Evolutionary conservation across 2,329 filamentous ascomycete genomes (phyloP).

Genomic region (Harringtonia aguacate): DNA sequence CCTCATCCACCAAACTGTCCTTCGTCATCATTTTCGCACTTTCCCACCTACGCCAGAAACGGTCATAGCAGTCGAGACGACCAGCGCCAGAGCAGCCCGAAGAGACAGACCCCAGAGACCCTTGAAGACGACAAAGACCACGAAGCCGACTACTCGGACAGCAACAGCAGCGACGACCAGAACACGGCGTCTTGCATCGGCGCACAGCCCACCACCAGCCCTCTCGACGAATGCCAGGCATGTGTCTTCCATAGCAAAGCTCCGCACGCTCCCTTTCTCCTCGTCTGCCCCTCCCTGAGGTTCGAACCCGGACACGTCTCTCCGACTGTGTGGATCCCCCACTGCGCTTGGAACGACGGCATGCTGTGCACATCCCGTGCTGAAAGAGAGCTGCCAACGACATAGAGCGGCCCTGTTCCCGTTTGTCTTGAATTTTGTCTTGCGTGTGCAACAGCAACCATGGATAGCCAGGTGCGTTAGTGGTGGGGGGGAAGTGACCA

Average conservation of each 20-base stretch:
- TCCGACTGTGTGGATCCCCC: background rate
- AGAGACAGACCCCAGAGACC: too few species aligned
- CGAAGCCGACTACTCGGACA: too few species aligned
- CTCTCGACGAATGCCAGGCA: slow-evolving; percentile 5
- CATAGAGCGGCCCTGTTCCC: slow-evolving; percentile 7
- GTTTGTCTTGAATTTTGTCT: background rate
- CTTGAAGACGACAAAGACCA: background rate
- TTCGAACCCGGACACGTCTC: too few species aligned
- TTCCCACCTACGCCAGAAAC: too few species aligned
- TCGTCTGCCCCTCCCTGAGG: background rate
- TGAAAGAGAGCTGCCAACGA: slow-evolving; percentile 11
- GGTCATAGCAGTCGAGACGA: too few species aligned
- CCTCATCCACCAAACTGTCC: too few species aligned
- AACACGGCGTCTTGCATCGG: too few species aligned
- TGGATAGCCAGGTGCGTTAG: slow-evolving; percentile 5
- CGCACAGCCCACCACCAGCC: background rate
- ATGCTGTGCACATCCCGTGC: slow-evolving; percentile 12
- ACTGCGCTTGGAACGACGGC: background rate
- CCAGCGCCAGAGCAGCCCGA: too few species aligned
- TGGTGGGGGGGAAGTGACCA: too few species aligned
- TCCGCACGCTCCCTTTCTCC: background rate
- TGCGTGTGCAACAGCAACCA: background rate
- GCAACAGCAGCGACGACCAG: background rate
- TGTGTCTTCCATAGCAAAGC: slow-evolving; percentile 10
- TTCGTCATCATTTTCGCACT: too few species aligned